Evolutionary conservation across 495 filamentous ascomycete genomes (phyloP), one percentile per base, ranked within the genome.

Genomic region (Cetradonia linearis): DNA sequence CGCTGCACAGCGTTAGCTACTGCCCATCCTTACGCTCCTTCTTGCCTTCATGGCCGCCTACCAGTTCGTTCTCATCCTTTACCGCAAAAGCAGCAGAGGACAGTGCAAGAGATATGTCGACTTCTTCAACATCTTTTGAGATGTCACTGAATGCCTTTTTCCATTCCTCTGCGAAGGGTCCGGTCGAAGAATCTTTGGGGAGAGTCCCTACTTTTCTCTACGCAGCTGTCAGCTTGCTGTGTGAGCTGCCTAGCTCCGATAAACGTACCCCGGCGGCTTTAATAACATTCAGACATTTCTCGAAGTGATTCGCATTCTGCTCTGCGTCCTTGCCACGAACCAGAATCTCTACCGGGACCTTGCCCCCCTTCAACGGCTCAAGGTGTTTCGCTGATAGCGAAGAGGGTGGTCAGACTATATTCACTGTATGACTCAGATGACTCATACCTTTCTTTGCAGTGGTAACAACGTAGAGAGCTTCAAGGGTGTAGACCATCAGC

Each of bases 81-180:
- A 96, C 81, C n/a, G 94, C 84, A 69, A 99, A 86, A 36, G 88
- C 89, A 47, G 83, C 84, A 1, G 81, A 71, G 13, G 91, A 97
- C 61, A 99, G 77, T 7, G 89, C 92, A 16, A 80, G 73, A 11
- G 86, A 76, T 58, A 96, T 86, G 66, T 99, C 94, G 30, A 95
- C 84, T 69, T 96, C 87, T 70, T 97, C 91, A 8, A 87, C 71
- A 55, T 96, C 91, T 67, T 89, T 86, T 40, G 84, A 85, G 62
- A 88, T 81, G 5, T 87, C 84, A 23, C 74, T 77, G 66, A 86
- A 91, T 5, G 83, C 73, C 65, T 87, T 87, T 74, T 88, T 93
- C 93, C 93, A 99, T 67, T 96, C 93, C 63, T 95, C 92, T 66
- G 89, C 84, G 69, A 99, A 96, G 6, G 91, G 90, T 2, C 94